Conservation (phyloP, 495 filamentous ascomycete genomes). For the Hypoxylon fragiforme region DNA sequence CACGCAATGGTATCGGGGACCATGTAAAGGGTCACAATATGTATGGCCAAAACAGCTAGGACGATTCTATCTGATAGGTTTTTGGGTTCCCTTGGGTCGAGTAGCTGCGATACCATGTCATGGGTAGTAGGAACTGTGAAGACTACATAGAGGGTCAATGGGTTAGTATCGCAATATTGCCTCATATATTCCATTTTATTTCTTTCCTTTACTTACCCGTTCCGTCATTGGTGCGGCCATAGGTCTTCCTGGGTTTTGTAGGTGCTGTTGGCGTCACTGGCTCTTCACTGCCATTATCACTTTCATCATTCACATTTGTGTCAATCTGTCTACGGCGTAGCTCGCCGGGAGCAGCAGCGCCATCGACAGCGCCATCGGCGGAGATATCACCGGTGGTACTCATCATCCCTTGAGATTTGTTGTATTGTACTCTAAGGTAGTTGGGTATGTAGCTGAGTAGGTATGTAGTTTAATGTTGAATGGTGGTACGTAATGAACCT, state of each 20-base stretch:
- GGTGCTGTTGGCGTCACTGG: slow-evolving; percentile 47
- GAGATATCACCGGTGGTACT: slow-evolving; percentile 9
- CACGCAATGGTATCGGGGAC: slow-evolving; percentile 68
- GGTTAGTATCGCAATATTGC: slow-evolving; percentile 1
- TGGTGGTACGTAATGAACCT: slow-evolving; percentile 18
- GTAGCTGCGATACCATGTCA: slow-evolving; percentile 97
- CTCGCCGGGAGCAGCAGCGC: slow-evolving; percentile 22
- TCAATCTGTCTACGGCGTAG: slow-evolving; percentile 25
- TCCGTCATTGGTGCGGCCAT: slow-evolving; percentile 89
- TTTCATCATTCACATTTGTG: slow-evolving; percentile 7
- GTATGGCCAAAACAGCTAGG: slow-evolving; percentile 73
- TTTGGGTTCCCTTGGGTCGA: slow-evolving; percentile 94
- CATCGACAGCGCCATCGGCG: too few relatives aligned
- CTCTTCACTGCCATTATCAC: slow-evolving; percentile 25
- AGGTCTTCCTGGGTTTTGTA: slow-evolving; percentile 72
- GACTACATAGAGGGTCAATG: slow-evolving; percentile 60
- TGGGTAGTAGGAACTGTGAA: slow-evolving; percentile 96
- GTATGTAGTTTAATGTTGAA: slow-evolving; percentile 9
- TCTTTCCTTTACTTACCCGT: slow-evolving; percentile 62
- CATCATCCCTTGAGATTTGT: too few relatives aligned
- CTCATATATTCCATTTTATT: background rate
- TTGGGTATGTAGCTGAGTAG: too few relatives aligned
- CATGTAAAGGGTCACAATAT: slow-evolving; percentile 70
- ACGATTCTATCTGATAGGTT: slow-evolving; percentile 85
- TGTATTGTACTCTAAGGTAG: slow-evolving; percentile 1